Base-by-base conservation (phyloP, 257 asterid species). In the Gynochthodes officinalis region DNA sequence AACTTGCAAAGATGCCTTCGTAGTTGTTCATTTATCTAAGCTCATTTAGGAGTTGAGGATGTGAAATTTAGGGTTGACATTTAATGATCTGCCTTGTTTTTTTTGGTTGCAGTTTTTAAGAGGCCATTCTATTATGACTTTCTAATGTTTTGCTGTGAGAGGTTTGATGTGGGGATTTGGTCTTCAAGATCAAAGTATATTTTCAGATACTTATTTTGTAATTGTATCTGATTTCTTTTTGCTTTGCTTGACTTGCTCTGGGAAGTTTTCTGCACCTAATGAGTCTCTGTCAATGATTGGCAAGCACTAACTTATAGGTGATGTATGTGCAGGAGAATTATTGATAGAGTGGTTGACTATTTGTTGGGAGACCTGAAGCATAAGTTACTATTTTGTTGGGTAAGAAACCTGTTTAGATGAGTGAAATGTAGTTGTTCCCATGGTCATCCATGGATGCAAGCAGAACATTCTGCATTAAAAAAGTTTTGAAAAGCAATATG, bases 61-160 rank as follows among this genome's bases (percentile, higher is more conserved):
- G 63, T 54, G 58, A 52, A 30, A 37, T 57, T 59, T 58, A 14
- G 62, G 46, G 54, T 69, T 49, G 21, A 64, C 75, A 73, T 70
- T 69, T 81, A 70, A 64, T 69, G 18, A 69, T 63, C 25, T 67
- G 10, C 58, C 61, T 25, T 49, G 74, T 39, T 75, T 43, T 40
- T 57, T 73, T n/a, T n/a, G n/a, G 54, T 70, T 84, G 85, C 84
- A 94, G 99, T 89, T 77, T 88, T 88, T 83, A 89, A 72, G 87
- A 88, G 99, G 72, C 99, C 99, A 15, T 87, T 82, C 67, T 89
- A 87, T 75, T 80, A 86, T 25, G 97, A 89, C 66, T 94, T 91
- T 80, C 86, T 93, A 82, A 82, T 84, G 73, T 93, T 93, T 75
- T 93, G 98, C 89, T 86, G 84, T 77, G 86, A 86, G 82, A 90